Conservation (phyloP, 495 filamentous ascomycete genomes). For the Trichoderma erinaceum region DNA sequence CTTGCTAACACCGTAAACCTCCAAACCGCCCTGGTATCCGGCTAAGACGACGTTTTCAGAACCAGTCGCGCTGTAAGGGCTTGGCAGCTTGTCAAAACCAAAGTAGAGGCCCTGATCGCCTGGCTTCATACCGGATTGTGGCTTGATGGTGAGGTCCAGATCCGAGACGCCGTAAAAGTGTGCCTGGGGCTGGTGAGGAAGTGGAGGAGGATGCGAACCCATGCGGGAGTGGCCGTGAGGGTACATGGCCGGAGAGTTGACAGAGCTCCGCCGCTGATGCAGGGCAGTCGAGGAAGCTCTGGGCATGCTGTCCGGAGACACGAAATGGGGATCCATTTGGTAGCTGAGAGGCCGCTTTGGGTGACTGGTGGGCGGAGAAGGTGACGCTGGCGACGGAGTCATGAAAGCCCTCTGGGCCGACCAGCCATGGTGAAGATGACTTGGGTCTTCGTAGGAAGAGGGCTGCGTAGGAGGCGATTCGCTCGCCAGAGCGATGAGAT, state of each 20-base stretch:
- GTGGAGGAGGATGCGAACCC: conserved; percentile 53
- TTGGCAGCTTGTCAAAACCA: conserved; percentile 65
- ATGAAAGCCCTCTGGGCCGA: conserved; percentile 33
- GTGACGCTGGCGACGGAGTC: conserved; percentile 37
- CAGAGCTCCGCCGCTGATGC: conserved; percentile 46
- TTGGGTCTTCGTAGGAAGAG: conserved; percentile 49
- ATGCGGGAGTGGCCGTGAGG: conserved; percentile 36
- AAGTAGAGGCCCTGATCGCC: conserved; percentile 65
- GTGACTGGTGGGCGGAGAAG: conserved; percentile 41
- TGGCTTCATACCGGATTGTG: conserved; percentile 44
- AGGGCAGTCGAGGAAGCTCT: conserved; percentile 39
- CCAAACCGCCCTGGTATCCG: conserved; percentile 68
- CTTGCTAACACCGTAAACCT: conserved; percentile 64
- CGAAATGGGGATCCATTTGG: conserved; percentile 43
- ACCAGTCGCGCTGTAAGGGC: conserved; percentile 41
- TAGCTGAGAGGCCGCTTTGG: conserved; percentile 44
- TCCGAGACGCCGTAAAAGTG: conserved; percentile 62
- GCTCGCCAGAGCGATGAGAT: conserved; percentile 47
- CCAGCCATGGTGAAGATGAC: conserved; percentile 36
- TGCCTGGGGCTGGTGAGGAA: conserved; percentile 74
- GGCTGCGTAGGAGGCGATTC: conserved; percentile 49
- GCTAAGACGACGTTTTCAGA: conserved; percentile 65
- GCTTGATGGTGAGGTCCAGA: conserved; percentile 60
- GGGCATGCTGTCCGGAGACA: conserved; percentile 35
- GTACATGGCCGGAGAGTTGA: conserved; percentile 46